Evolutionary conservation across 345 rosid species (phyloP), one percentile per base, ranked within the genome.

Genomic region (Arabidopsis arenosa): DNA sequence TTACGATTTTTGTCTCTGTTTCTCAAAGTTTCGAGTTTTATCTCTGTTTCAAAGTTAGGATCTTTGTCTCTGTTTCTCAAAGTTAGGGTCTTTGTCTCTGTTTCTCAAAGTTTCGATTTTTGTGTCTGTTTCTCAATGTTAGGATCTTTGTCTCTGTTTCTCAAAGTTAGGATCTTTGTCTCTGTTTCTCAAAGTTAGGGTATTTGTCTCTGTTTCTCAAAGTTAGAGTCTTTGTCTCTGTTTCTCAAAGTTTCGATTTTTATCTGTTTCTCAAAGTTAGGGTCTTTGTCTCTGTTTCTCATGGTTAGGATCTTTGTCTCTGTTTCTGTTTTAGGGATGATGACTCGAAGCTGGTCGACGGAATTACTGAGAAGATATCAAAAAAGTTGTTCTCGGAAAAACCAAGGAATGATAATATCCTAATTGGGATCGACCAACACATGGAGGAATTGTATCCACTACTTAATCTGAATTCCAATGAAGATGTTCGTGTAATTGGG

Each of bases 371-470:
- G 8, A 41, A 12, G 2, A 33, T 83, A 23, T 57, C 76, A 59
- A 35, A 64, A 3, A 81, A 36, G 53, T 15, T 83, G 61, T 56
- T 14, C 7, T 18, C 49, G 3, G 47, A 2, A n/a, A 21, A 7
- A 77, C 63, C 76, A 48, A 21, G 7, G 4, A 44, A 43, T 39
- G 43, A 15, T n/a, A 32, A n/a, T 15, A 68, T 40, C 44, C 51
- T 74, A 0, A 51, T 85, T 39, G 88, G 83, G 14, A 33, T 85
- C 2, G 79, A 82, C 0, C 49, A 59, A 5, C 83, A 70, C 9
- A 53, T 84, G 39, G 14, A 17, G 1, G 33, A 62, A 0, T 39
- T 54, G 28, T 69, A 64, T 74, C 81, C 77, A 44, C 15, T 6
- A 3, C 12, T 73, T 4, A 70, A 17, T 6, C n/a, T 73, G 14